phyloP scores from a whole-genome alignment of 2,329 filamentous ascomycete species.

The Trichocomaceae sp. region DNA sequence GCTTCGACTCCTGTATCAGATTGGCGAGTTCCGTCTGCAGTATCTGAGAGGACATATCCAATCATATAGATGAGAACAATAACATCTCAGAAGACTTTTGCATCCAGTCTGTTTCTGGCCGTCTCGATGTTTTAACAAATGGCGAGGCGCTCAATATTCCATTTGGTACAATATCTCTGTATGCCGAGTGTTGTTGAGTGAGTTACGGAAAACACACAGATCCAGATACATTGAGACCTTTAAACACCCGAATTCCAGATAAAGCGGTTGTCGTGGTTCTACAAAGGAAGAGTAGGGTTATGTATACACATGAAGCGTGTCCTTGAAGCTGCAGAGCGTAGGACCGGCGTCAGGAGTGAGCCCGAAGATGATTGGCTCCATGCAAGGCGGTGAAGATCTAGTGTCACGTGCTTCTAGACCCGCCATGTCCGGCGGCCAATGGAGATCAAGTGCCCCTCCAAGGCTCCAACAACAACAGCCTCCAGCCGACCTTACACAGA shows the following conservation, averaged over 20 bases:
- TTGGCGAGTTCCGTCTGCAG: slow-evolving; percentile 81
- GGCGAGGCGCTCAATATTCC: slow-evolving; percentile 2
- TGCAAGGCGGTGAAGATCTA: background rate
- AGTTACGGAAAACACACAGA: background rate
- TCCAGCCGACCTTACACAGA: background rate
- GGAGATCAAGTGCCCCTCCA: slow-evolving; percentile 10
- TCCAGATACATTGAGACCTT: background rate
- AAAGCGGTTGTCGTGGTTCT: background rate
- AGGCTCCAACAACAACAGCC: background rate
- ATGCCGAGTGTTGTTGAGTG: background rate
- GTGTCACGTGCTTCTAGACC: slow-evolving; percentile 1
- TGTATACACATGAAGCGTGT: slow-evolving; percentile 12
- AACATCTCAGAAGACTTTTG: slow-evolving; percentile 8
- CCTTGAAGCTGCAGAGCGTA: background rate
- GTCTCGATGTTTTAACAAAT: slow-evolving; percentile 3
- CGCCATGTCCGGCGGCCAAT: slow-evolving; percentile 3
- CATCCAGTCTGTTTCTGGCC: slow-evolving; percentile 6
- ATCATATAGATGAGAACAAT: slow-evolving; percentile 21
- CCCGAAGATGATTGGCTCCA: background rate
- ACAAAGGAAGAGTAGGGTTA: background rate
- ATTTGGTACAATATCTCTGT: background rate
- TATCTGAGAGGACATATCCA: slow-evolving; percentile 82
- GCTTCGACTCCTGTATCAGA: slow-evolving; percentile 90
- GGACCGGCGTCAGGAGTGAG: background rate
- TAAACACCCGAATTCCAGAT: background rate